Evolutionary conservation across 2,329 filamentous ascomycete species (phyloP).

Genomic region (Hypoxylon sp.): DNA sequence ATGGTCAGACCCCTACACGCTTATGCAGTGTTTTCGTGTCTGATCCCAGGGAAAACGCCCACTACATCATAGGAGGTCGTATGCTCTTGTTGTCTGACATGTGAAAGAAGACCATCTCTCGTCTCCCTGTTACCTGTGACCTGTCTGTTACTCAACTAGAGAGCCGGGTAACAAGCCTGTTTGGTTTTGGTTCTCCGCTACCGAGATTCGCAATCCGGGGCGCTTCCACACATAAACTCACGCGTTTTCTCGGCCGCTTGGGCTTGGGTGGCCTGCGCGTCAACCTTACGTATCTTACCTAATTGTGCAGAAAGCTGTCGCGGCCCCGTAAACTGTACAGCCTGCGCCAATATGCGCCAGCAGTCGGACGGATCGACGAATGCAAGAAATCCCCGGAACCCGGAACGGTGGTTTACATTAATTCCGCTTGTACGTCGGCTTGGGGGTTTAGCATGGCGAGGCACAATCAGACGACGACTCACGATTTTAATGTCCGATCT

Average conservation of each 20-base stretch:
- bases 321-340: not conserved
- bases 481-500: not conserved
- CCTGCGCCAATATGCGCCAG: not conserved
- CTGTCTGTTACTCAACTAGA: too few relatives aligned
- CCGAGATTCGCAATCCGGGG: slow-evolving; percentile 25
- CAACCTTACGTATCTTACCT: not conserved
- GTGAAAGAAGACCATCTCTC: slow-evolving; percentile 21
- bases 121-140: slow-evolving; percentile 15
- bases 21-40: slow-evolving; percentile 10
- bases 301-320: not conserved
- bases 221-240: not conserved
- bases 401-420: not conserved
- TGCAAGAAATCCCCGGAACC: not conserved
- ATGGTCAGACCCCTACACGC: slow-evolving; percentile 23
- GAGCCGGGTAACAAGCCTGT: slow-evolving; percentile 11
- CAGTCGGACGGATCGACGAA: slow-evolving; percentile 4
- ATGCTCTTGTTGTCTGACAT: slow-evolving; percentile 16
- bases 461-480: too few relatives aligned
- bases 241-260: too few relatives aligned
- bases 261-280: too few relatives aligned
- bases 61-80: slow-evolving; percentile 4
- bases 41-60: not conserved
- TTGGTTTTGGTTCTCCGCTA: slow-evolving; percentile 9
- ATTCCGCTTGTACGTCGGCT: slow-evolving; percentile 4
- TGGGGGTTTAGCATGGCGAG: too few relatives aligned